Evolutionary conservation across 2,329 filamentous ascomycete genomes (phyloP).

Genomic region (Daldinia eschscholtzii): DNA sequence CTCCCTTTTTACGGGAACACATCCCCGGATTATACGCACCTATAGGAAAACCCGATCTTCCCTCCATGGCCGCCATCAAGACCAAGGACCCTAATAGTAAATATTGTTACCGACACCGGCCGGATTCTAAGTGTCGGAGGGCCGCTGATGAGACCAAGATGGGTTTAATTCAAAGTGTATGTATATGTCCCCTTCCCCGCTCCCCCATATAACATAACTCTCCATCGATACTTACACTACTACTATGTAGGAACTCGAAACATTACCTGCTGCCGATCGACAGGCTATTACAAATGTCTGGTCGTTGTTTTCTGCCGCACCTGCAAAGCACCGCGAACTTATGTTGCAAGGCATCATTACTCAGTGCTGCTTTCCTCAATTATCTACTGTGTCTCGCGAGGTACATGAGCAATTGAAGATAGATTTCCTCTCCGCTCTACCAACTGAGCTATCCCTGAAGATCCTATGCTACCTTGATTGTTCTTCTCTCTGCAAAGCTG

Average conservation of each 20-base stretch:
- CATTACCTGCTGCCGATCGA: slow-evolving; percentile 85
- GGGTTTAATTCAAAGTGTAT: slow-evolving; percentile 89
- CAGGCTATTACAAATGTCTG: slow-evolving; percentile 97
- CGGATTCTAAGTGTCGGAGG: slow-evolving; percentile 91
- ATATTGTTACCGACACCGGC: slow-evolving; percentile 95
- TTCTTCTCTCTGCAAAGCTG: slow-evolving; percentile 92
- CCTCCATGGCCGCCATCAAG: slow-evolving; percentile 54
- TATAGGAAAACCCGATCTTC: slow-evolving; percentile 69
- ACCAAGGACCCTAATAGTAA: slow-evolving; percentile 79
- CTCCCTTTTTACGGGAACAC: slow-evolving; percentile 90
- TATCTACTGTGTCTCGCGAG: slow-evolving; percentile 90
- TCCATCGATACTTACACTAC: slow-evolving; percentile 24
- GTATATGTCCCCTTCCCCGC: slow-evolving; percentile 65
- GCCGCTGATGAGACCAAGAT: slow-evolving; percentile 96
- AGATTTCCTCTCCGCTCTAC: slow-evolving; percentile 91
- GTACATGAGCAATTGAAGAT: slow-evolving; percentile 97
- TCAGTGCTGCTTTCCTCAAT: slow-evolving; percentile 96
- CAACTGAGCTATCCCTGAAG: slow-evolving; percentile 91
- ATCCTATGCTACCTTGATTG: slow-evolving; percentile 95
- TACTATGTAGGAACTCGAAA: slow-evolving; percentile 77
- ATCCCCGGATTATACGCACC: slow-evolving; percentile 91
- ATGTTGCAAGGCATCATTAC: slow-evolving; percentile 97
- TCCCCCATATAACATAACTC: background rate
- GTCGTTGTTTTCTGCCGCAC: slow-evolving; percentile 96
- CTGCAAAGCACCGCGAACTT: slow-evolving; percentile 90